Percentiles rank a stretch among this genome's conserved stretches.
Evolutionary conservation across 352 stramenopile species (phyloP).

Genomic region (Phytophthora podocarpi): DNA sequence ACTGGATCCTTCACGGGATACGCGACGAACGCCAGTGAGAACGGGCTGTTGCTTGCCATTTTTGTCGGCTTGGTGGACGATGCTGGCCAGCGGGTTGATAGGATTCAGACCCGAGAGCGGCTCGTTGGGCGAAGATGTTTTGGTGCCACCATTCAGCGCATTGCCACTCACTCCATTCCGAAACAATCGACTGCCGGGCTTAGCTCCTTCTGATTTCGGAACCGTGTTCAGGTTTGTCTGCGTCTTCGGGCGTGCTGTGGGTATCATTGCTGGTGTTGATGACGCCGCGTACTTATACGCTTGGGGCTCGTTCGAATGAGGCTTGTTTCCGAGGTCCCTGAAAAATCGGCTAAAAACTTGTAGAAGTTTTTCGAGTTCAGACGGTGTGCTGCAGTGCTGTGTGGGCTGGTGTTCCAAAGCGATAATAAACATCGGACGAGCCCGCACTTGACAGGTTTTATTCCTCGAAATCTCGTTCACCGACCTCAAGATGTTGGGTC

Average conservation of each 20-base stretch:
- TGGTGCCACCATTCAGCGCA: conserved; percentile 35
- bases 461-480: conserved; percentile 18
- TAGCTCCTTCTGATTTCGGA: conserved; percentile 35
- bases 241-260: conserved; percentile 40
- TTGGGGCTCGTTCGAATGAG: no score
- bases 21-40: conserved; percentile 25
- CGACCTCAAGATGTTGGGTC: conserved; percentile 2
- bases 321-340: no score
- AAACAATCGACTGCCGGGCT: conserved; percentile 44
- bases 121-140: conserved; percentile 37
- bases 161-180: conserved; percentile 58
- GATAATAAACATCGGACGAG: no score
- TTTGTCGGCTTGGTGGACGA: conserved; percentile 74
- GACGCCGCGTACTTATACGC: background rate
- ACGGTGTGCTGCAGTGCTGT: conserved; percentile 1
- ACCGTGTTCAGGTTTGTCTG: conserved; percentile 20
- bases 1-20: conserved; percentile 65
- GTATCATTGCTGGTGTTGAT: conserved; percentile 23
- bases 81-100: conserved; percentile 52
- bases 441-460: conserved; percentile 17
- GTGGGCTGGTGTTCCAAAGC: conserved; percentile 19
- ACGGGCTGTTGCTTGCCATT: conserved; percentile 60
- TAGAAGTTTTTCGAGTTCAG: background rate
- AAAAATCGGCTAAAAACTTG: background rate
- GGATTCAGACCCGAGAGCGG: conserved; percentile 45